Percentiles rank a stretch among this genome's conserved stretches.
Evolutionary conservation across 352 stramenopile genomes (phyloP).

Genomic region (Pythium vanterpoolii): DNA sequence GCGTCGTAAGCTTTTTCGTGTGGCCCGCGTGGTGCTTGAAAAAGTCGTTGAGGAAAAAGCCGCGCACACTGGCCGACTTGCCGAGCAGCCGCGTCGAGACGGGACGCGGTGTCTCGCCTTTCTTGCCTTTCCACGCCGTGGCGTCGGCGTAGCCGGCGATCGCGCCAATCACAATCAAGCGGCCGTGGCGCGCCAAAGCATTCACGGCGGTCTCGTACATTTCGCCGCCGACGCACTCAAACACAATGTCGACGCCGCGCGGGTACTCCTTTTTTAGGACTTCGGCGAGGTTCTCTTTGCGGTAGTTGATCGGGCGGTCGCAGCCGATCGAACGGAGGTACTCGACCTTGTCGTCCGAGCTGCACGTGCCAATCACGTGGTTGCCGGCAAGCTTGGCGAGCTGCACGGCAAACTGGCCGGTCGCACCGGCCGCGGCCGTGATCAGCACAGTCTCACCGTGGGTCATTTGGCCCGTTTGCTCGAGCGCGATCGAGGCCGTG

Average conservation of each 20-base stretch:
- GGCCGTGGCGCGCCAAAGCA: slow-evolving; percentile 29
- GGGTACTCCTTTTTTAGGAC: slow-evolving; percentile 55
- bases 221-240: slow-evolving; percentile 41
- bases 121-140: slow-evolving; percentile 44
- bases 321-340: slow-evolving; percentile 53
- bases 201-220: slow-evolving; percentile 39
- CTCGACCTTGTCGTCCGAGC: slow-evolving; percentile 75
- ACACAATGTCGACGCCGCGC: slow-evolving; percentile 39
- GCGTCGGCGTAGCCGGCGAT: slow-evolving; percentile 48
- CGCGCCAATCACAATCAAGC: slow-evolving; percentile 41
- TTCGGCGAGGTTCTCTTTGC: slow-evolving; percentile 44
- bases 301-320: slow-evolving; percentile 76
- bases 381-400: slow-evolving; percentile 69
- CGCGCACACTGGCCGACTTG: slow-evolving; percentile 42
- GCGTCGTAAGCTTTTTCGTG: slow-evolving; percentile 38
- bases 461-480: slow-evolving; percentile 42
- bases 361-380: slow-evolving; percentile 63
- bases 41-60: slow-evolving; percentile 46
- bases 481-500: slow-evolving; percentile 40
- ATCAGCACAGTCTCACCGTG: slow-evolving; percentile 41
- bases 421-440: slow-evolving; percentile 48
- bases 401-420: slow-evolving; percentile 68
- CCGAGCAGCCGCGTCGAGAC: slow-evolving; percentile 36
- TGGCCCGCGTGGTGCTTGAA: slow-evolving; percentile 27
- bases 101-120: slow-evolving; percentile 22